Evolutionary conservation across 768 basidiomycete genomes (phyloP).

Genomic region (Polyporus arcularius): DNA sequence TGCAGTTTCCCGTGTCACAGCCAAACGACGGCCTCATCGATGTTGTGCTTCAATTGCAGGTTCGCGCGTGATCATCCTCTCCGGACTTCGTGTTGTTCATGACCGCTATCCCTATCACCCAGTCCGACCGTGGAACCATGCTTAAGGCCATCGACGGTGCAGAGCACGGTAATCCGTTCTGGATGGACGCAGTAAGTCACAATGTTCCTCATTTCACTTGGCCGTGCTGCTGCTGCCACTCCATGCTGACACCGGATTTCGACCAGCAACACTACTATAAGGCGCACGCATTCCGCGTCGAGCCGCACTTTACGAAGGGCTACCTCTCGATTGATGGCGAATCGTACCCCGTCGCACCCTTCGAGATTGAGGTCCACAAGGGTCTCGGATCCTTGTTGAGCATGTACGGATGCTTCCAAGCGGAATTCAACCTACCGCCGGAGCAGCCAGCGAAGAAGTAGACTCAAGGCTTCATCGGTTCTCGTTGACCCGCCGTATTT

Average conservation of each 20-base stretch:
- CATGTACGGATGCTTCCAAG: constrained; percentile 59
- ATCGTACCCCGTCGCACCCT: constrained; percentile 69
- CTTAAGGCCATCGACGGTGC: constrained; percentile 60
- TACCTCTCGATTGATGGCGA: constrained; percentile 79
- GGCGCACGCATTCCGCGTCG: constrained; percentile 71
- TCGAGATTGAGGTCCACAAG: constrained; percentile 75
- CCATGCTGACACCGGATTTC: background rate
- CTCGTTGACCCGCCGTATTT: too few relatives aligned
- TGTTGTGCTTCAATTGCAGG: constrained; percentile 63
- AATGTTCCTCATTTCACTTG: background rate
- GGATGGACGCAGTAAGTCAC: constrained; percentile 55
- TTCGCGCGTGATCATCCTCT: constrained; percentile 34
- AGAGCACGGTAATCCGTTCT: constrained; percentile 60
- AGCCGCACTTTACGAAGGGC: constrained; percentile 56
- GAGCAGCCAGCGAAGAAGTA: constrained; percentile 1
- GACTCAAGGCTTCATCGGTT: background rate
- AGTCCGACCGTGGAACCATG: constrained; percentile 55
- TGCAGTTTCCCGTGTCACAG: constrained; percentile 83
- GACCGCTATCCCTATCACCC: background rate
- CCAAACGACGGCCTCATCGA: constrained; percentile 82
- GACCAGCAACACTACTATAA: constrained; percentile 70
- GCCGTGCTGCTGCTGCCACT: background rate
- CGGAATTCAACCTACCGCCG: constrained; percentile 42
- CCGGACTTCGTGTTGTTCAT: background rate
- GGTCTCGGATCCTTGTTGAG: constrained; percentile 68